Evolutionary conservation across 2,329 filamentous ascomycete species (phyloP), one percentile per base, ranked within the genome.

Genomic region (Diaporthe aspalathi): DNA sequence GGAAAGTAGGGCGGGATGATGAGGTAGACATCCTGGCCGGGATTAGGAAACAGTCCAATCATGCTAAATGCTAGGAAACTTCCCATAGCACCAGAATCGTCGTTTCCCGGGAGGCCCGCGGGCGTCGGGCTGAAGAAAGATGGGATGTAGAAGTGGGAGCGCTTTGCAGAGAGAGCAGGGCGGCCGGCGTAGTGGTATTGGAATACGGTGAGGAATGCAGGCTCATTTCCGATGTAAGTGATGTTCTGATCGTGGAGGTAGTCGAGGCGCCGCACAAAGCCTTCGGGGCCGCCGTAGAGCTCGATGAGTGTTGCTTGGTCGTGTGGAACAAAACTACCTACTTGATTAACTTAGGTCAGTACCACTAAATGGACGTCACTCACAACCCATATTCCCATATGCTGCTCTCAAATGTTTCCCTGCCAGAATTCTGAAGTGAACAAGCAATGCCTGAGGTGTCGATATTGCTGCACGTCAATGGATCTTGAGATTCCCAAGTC

Each of bases 311-410:
- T 79, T 2, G 79, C 84, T 72, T 86, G 85, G 72, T 87, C 84
- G 76, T 89, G 87, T 0, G 87, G 87, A 4, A 88, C 87, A 71
- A 85, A 88, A 75, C 83, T 84, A 47, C 6, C 27, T 16, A 16
- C 7, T 22, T 73, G 1, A 73, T 54, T n/a, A 43, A 1, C 24
- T 29, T 4, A 16, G 5, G 14, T 24, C 6, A 32, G 40, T 8
- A 14, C 2, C 2, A 22, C 5, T 12, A 14, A 38, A 27, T 17
- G n/a, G 16, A 47, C n/a, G 14, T n/a, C 1, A 17, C 86, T 74
- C 76, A 89, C 86, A 93, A 94, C 20, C 88, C 89, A 77, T 94
- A 94, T 69, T 93, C 88, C 92, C 92, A 94, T 1, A 88, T 83
- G 72, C 88, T 91, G 53, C 88, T 90, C 78, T 94, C 92, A 74